A percentile compares a stretch with the other conserved stretches of the same genome.
Evolutionary conservation across 2,329 filamentous ascomycete genomes (phyloP).

Genomic region (Alternaria metachromatica): DNA sequence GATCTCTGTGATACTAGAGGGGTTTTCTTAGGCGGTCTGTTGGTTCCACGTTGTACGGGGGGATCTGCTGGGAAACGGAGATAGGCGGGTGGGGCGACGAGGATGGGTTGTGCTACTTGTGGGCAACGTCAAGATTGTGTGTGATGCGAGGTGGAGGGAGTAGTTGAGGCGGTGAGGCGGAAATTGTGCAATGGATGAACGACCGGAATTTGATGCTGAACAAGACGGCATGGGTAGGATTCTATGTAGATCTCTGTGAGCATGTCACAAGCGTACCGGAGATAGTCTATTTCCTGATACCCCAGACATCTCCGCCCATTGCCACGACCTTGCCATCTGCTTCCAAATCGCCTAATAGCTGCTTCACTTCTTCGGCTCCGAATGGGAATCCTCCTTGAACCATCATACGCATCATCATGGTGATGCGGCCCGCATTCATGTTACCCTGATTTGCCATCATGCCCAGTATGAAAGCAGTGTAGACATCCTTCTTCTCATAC

Average conservation of each 20-base stretch:
- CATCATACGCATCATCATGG: slow-evolving; percentile 95
- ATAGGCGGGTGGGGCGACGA: background rate
- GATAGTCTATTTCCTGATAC: slow-evolving; percentile 31
- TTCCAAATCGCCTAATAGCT: slow-evolving; percentile 78
- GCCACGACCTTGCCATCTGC: slow-evolving; percentile 36
- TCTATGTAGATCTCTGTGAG: background rate
- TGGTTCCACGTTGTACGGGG: background rate
- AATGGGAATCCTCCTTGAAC: slow-evolving; percentile 88
- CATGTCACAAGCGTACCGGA: background rate
- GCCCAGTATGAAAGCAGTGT: slow-evolving; percentile 89
- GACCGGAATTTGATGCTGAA: background rate
- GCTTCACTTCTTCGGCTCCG: slow-evolving; percentile 84
- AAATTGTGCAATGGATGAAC: background rate
- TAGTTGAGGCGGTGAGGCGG: background rate
- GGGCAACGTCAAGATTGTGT: background rate
- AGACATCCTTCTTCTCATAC: slow-evolving; percentile 73
- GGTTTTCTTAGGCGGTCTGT: background rate
- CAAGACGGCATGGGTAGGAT: background rate
- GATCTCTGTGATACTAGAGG: background rate
- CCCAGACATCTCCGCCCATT: slow-evolving; percentile 43
- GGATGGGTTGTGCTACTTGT: background rate
- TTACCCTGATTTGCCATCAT: slow-evolving; percentile 94
- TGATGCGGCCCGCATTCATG: slow-evolving; percentile 81
- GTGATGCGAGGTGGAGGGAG: background rate
- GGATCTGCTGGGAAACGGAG: background rate